Base-by-base conservation (phyloP, 805 yeast species). In the Wickerhamomyces bovis region DNA sequence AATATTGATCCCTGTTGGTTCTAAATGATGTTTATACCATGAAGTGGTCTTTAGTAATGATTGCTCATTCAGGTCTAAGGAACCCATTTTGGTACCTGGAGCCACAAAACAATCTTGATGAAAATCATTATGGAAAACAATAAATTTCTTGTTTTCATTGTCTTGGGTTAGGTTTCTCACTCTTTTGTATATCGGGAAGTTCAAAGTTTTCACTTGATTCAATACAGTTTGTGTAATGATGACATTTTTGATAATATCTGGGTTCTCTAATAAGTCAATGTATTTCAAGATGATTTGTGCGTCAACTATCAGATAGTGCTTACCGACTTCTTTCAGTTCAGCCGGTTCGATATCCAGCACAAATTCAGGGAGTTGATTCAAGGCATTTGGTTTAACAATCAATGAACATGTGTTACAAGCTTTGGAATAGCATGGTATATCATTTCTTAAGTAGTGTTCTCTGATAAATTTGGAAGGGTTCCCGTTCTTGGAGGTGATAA, bases 41-140 rank as follows among this genome's bases (percentile, higher is more conserved):
- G 73, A 61, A 22, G 86, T 81, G 19, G 85, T 78, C 47, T 73
- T 75, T 63, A 97, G 76, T 41, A 94, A 89, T 23, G 97, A 89
- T 53, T 97, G 71, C 65, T 92, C 98, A 59, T 92, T 92, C 62
- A 92, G 76, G 65, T 92, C 98, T 89, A 52, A 86, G 63, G 26
- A 59, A 44, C 58, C 97, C 78, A 26, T 71, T 71, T 5, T 82
- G 72, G 62, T 72, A 85, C 0, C 97, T 88, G 44, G 48, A n/a
- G 44, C 51, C 28, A 48, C 39, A 12, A 42, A 48, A 25, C 51
- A 48, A 10, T 75, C 78, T 52, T 79, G 77, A 54, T 78, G 78
- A 65, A 89, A 94, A 65, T 92, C 98, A 67, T 94, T 94, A 67
- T 94, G 97, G 66, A 87, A 94, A 3, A 94, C 94, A 33, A 86